Conservation (phyloP, 2,329 filamentous ascomycete genomes). For the Aspergillus sp. region DNA sequence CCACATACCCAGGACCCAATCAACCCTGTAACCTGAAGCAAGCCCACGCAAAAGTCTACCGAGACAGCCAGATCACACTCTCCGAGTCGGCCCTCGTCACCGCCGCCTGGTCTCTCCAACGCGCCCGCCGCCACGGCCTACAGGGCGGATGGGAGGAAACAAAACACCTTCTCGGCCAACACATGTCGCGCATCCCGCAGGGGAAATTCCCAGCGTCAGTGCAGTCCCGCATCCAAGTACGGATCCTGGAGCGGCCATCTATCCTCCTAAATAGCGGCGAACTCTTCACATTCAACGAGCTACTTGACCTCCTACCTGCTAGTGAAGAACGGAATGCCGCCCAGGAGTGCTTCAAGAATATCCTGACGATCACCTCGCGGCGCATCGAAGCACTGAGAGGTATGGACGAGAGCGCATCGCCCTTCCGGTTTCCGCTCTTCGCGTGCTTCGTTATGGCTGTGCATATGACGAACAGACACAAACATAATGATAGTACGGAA, state of each 20-base stretch:
- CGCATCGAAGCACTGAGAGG: slow-evolving; percentile 20
- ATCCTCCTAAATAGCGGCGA: slow-evolving; percentile 37
- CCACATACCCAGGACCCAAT: slow-evolving; percentile 26
- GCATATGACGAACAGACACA: slow-evolving; percentile 14
- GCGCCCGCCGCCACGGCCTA: slow-evolving; percentile 31
- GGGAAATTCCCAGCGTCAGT: slow-evolving; percentile 31
- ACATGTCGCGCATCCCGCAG: slow-evolving; percentile 32
- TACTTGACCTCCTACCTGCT: slow-evolving; percentile 30
- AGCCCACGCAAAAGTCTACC: slow-evolving; percentile 41
- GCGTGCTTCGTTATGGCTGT: slow-evolving; percentile 34
- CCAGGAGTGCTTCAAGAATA: slow-evolving; percentile 24
- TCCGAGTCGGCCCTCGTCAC: slow-evolving; percentile 41
- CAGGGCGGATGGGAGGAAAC: slow-evolving; percentile 26
- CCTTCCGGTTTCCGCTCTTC: slow-evolving; percentile 33
- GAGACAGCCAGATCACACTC: slow-evolving; percentile 41
- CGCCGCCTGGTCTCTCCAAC: slow-evolving; percentile 39
- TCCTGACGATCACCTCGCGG: slow-evolving; percentile 22
- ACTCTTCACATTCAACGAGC: slow-evolving; percentile 33
- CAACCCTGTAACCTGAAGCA: slow-evolving; percentile 42
- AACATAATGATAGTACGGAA: neutral
- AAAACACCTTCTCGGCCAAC: slow-evolving; percentile 28
- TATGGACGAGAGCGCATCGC: slow-evolving; percentile 21
- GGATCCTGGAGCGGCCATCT: slow-evolving; percentile 35
- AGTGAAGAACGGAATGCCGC: slow-evolving; percentile 25
- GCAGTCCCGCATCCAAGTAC: slow-evolving; percentile 28